phyloP scores from a whole-genome alignment of 306 rosid species.

The Abrus precatorius region DNA sequence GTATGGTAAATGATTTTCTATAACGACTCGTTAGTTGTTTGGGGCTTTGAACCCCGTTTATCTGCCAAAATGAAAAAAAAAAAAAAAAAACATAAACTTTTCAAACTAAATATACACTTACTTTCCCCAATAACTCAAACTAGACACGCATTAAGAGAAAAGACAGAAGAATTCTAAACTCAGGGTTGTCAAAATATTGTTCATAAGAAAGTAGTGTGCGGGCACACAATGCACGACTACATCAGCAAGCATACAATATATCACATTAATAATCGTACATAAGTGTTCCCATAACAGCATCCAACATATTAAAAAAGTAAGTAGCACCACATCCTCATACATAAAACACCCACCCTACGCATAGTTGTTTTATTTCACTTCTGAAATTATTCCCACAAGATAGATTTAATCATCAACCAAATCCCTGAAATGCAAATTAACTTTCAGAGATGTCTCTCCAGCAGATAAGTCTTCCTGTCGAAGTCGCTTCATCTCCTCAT shows the following conservation, averaged over 20 bases:
- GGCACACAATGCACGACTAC: neutral
- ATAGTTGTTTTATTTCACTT: slow-evolving; percentile 29
- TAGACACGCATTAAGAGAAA: neutral
- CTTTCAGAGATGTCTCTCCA: slow-evolving; percentile 78
- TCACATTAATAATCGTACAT: neutral
- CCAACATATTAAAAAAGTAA: slow-evolving; percentile 25
- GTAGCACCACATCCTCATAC: neutral
- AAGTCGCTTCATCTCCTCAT: slow-evolving; percentile 89
- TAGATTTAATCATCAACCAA: slow-evolving; percentile 27
- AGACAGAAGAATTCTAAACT: neutral
- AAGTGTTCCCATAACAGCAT: slow-evolving; percentile 14
- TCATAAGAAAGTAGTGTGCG: neutral
- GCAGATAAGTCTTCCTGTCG: slow-evolving; percentile 59
- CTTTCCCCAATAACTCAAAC: neutral
- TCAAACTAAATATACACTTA: no score
- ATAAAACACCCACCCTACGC: slow-evolving; percentile 17
- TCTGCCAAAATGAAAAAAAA: no score
- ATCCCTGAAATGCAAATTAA: slow-evolving; percentile 40
- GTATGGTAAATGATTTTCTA: no score
- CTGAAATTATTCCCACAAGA: slow-evolving; percentile 30
- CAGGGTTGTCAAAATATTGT: neutral
- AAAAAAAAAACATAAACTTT: no score
- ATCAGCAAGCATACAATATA: neutral
- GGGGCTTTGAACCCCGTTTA: no score
- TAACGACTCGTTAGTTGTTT: no score